Percentiles rank a stretch among this genome's conserved stretches.
Evolutionary conservation across 768 basidiomycete genomes (phyloP).

Genomic region (Leccinum subtestaceum): DNA sequence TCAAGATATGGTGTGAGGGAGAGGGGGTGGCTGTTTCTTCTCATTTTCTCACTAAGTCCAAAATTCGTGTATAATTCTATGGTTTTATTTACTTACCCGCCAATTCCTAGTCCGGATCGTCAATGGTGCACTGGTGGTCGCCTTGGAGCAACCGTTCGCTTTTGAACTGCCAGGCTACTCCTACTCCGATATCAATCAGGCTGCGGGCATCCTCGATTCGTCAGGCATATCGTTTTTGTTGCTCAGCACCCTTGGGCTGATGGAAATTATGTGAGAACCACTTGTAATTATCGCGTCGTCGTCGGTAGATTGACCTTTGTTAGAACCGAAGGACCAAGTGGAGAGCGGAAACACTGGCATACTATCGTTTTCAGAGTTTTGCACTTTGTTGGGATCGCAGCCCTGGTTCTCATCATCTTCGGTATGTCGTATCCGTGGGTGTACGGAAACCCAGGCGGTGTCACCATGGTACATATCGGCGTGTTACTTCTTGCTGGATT

Average conservation of each 20-base stretch:
- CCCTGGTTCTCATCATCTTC: slow-evolving; percentile 23
- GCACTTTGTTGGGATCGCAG: slow-evolving; percentile 26
- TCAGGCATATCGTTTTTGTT: slow-evolving; percentile 40
- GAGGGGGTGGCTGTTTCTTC: slow-evolving; percentile 48
- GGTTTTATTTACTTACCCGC: not conserved
- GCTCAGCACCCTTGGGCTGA: slow-evolving; percentile 35
- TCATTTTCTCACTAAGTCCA: slow-evolving; percentile 54
- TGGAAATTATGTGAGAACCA: slow-evolving; percentile 34
- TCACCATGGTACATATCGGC: slow-evolving; percentile 6
- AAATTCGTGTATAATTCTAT: slow-evolving; percentile 22
- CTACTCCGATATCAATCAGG: too few relatives aligned
- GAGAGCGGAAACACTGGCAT: slow-evolving; percentile 7
- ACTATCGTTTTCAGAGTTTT: slow-evolving; percentile 21
- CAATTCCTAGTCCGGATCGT: slow-evolving; percentile 49
- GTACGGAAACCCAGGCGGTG: not conserved
- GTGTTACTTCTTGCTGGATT: slow-evolving; percentile 30
- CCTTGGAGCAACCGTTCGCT: too few relatives aligned
- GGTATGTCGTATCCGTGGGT: too few relatives aligned
- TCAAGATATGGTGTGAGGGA: too few relatives aligned
- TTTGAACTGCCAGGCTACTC: too few relatives aligned
- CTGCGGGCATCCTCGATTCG: slow-evolving; percentile 14
- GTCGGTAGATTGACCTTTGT: not conserved
- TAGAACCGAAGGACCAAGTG: slow-evolving; percentile 31
- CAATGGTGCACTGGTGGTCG: slow-evolving; percentile 43
- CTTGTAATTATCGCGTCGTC: not conserved